Evolutionary conservation across 371 early-diverging fungal genomes (phyloP), one percentile per base, ranked within the genome.

Genomic region (Funneliformis caledonium): DNA sequence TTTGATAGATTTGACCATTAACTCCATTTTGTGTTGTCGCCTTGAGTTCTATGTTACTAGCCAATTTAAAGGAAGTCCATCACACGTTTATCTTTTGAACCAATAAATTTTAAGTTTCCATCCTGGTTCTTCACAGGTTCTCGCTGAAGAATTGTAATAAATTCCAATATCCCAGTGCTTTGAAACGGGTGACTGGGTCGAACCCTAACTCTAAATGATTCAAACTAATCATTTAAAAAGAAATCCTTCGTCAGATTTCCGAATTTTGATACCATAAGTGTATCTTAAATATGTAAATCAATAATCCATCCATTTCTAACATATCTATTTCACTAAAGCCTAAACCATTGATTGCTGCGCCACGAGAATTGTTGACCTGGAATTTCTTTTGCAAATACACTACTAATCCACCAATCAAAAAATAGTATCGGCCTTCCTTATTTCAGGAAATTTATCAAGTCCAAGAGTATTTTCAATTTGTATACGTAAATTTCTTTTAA

Each of bases 401-500:
- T n/a, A 42, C 42, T 62, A 76, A 76, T 4, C 76, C 76, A 31
- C 76, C 76, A 62, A 76, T 62, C 62, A 43, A 76, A 76, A 76
- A n/a, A 76, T 62, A 11, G 45, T 31, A 60, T 61, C 65, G 22
- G 47, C n/a, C 4, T 9, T n/a, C 16, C 74, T 33, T 47, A 65
- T 72, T n/a, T 73, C 69, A n/a, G n/a, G n/a, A n/a, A n/a, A n/a
- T n/a, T n/a, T n/a, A n/a, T 86, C 84, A 16, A 82, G 79, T 7
- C 85, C 76, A 5, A 33, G 84, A 84, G 91, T 89, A 26, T 85
- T 33, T 85, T 84, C 5, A 3, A 92, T 84, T 80, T 92, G 92
- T 45, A 92, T 76, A 43, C 85, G 81, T 68, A 92, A 82, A 19
- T 90, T 88, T 74, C 88, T 86, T n/a, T 88, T 84, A 19, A 91